Percentiles rank a stretch among this genome's conserved stretches.
These are phyloP conservation scores for Hypoxylon cercidicola DNA, from an alignment of 495 filamentous ascomycete genomes.

Conservation along the genomic window DNA sequence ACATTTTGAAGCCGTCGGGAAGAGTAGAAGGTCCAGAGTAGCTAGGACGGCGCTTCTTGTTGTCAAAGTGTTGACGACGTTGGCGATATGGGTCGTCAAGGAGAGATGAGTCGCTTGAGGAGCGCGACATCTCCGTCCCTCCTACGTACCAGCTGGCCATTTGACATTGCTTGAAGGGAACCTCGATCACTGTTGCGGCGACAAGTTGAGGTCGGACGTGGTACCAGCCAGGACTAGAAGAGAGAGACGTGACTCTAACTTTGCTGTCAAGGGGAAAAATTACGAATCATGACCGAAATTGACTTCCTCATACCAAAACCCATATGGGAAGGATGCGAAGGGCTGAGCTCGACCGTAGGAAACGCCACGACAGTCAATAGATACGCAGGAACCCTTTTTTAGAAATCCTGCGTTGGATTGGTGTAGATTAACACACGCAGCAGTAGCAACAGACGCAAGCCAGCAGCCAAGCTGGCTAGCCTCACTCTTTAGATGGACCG, in stretches of 20 bases:
- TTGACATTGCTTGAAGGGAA: constrained; percentile 42
- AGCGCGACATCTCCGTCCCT: constrained; percentile 49
- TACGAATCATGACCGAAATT: constrained; percentile 36
- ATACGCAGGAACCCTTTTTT: constrained; percentile 35
- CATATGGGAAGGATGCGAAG: constrained; percentile 25
- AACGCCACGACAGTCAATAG: constrained; percentile 42
- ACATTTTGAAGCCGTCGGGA: constrained; percentile 38
- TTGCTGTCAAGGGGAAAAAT: constrained; percentile 35
- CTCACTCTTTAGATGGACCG: constrained; percentile 37
- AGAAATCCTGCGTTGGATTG: constrained; percentile 33
- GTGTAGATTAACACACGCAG: constrained; percentile 36
- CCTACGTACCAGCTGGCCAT: constrained; percentile 49
- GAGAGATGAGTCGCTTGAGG: constrained; percentile 47
- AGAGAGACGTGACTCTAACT: constrained; percentile 25
- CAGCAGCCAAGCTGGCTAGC: constrained; percentile 43
- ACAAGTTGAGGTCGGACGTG: constrained; percentile 28
- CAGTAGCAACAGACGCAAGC: constrained; percentile 10
- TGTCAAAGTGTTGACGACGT: constrained; percentile 26
- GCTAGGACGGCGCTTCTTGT: constrained; percentile 43
- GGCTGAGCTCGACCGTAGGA: constrained; percentile 37
- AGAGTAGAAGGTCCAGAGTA: constrained; percentile 37
- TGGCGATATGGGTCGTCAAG: constrained; percentile 34
- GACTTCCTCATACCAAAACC: constrained; percentile 27
- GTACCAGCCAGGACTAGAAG: constrained; percentile 36
- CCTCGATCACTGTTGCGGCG: constrained; percentile 21